Conservation (phyloP, 805 yeast species). For the Metschnikowia drakensbergensis region DNA sequence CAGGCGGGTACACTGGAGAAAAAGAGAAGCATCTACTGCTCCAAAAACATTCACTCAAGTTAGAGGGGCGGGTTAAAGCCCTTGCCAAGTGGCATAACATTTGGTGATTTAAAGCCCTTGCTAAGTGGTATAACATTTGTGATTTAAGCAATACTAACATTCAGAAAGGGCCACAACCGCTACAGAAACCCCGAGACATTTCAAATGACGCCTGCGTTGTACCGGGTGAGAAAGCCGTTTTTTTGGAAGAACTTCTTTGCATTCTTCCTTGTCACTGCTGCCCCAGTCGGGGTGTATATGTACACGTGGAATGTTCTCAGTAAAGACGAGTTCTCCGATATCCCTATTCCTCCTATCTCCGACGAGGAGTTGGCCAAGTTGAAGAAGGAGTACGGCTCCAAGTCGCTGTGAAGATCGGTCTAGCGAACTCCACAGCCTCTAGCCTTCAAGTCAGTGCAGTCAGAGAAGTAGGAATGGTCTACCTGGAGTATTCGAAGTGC, state of each 20-base stretch:
- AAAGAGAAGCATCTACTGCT: no score
- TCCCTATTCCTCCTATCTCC: conserved; percentile 89
- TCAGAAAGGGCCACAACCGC: conserved; percentile 41
- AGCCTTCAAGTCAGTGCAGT: no score
- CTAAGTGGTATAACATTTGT: no score
- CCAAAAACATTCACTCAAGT: no score
- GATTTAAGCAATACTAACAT: conserved; percentile 11
- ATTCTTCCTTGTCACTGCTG: conserved; percentile 54
- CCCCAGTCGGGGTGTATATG: conserved; percentile 65
- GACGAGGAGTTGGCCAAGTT: conserved; percentile 71
- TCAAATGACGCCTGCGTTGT: conserved; percentile 90
- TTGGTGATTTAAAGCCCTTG: no score
- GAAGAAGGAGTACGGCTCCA: conserved; percentile 64
- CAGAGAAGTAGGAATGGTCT: no score
- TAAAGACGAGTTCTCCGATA: conserved; percentile 81
- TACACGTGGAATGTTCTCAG: conserved; percentile 62
- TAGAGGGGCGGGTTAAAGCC: no score
- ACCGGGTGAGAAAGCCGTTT: conserved; percentile 85
- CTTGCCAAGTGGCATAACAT: no score
- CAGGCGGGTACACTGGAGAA: no score
- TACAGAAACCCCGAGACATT: conserved; percentile 62
- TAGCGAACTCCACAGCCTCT: no score
- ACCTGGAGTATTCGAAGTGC: no score
- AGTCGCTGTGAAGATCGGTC: conserved; percentile 16
- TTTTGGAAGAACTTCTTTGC: conserved; percentile 72